Conservation (phyloP, 2,329 filamentous ascomycete genomes). For the Phialophora verrucosa region DNA sequence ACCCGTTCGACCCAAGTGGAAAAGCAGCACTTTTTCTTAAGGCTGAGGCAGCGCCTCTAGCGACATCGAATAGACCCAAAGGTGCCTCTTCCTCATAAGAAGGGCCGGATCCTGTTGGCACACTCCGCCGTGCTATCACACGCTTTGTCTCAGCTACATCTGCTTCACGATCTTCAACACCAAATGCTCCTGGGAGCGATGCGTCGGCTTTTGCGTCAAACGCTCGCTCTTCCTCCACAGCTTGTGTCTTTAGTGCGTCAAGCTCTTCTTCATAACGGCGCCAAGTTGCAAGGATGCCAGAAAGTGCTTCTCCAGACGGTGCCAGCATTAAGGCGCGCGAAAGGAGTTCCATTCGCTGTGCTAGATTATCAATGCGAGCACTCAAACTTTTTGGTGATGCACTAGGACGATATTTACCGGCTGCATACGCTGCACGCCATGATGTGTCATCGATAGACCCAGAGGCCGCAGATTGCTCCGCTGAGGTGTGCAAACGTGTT, state of each 20-base stretch:
- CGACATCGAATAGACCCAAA: constrained; percentile 59
- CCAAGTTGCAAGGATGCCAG: constrained; percentile 68
- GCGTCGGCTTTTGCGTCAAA: constrained; percentile 63
- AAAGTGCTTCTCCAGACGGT: constrained; percentile 60
- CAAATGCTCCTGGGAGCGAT: constrained; percentile 52
- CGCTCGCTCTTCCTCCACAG: constrained; percentile 61
- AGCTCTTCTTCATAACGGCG: constrained; percentile 68
- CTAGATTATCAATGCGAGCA: constrained; percentile 60
- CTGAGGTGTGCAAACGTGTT: constrained; percentile 56
- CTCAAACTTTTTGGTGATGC: constrained; percentile 44
- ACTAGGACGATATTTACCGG: constrained; percentile 60
- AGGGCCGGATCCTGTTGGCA: constrained; percentile 32
- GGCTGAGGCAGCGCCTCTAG: constrained; percentile 56
- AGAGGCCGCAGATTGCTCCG: constrained; percentile 37
- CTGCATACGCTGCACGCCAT: constrained; percentile 68
- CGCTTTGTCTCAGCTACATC: constrained; percentile 53
- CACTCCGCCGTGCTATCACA: constrained; percentile 46
- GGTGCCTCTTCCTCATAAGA: constrained; percentile 52
- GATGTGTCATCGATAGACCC: constrained; percentile 60
- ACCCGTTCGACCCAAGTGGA: constrained; percentile 44
- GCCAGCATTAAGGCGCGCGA: constrained; percentile 66
- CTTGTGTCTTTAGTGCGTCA: constrained; percentile 58
- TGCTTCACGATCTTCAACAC: constrained; percentile 50
- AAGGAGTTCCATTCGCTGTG: constrained; percentile 69
- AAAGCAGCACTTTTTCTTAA: constrained; percentile 55